Conservation (phyloP, 306 rosid genomes). For the Heteromeles arbutifolia region DNA sequence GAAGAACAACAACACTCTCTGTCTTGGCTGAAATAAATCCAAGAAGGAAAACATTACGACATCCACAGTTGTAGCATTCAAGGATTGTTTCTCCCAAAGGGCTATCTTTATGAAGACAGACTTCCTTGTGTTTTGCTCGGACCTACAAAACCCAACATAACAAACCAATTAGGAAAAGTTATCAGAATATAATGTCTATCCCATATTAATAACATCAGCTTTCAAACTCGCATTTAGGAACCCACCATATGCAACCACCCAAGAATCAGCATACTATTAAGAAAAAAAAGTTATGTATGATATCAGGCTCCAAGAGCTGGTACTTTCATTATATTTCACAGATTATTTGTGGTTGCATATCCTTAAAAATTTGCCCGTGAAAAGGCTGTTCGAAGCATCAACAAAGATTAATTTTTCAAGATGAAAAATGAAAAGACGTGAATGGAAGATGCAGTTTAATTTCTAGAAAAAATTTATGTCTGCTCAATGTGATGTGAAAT, state of each 20-base stretch:
- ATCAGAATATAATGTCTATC: not conserved
- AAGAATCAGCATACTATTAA: not conserved
- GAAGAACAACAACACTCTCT: slow-evolving; percentile 99
- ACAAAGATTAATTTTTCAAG: not conserved
- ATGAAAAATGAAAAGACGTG: not conserved
- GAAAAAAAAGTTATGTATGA: not conserved
- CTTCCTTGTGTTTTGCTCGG: slow-evolving; percentile 98
- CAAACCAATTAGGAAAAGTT: not conserved
- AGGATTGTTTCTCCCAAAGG: slow-evolving; percentile 98
- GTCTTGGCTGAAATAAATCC: slow-evolving; percentile 99
- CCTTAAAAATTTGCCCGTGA: not conserved
- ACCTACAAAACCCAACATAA: slow-evolving; percentile 51
- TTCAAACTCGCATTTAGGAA: not conserved
- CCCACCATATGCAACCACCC: not conserved
- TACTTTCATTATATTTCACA: not conserved
- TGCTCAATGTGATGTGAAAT: not conserved
- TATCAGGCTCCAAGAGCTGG: not conserved
- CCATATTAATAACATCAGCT: not conserved
- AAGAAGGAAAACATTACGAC: slow-evolving; percentile 95
- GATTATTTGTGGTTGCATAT: not conserved
- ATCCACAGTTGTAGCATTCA: slow-evolving; percentile 98
- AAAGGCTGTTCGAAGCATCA: not conserved
- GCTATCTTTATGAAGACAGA: slow-evolving; percentile 97
- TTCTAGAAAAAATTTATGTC: not conserved
- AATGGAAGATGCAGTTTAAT: not conserved